phyloP scores from a whole-genome alignment of 352 stramenopile genomes.

The Globisporangium viniferum region DNA sequence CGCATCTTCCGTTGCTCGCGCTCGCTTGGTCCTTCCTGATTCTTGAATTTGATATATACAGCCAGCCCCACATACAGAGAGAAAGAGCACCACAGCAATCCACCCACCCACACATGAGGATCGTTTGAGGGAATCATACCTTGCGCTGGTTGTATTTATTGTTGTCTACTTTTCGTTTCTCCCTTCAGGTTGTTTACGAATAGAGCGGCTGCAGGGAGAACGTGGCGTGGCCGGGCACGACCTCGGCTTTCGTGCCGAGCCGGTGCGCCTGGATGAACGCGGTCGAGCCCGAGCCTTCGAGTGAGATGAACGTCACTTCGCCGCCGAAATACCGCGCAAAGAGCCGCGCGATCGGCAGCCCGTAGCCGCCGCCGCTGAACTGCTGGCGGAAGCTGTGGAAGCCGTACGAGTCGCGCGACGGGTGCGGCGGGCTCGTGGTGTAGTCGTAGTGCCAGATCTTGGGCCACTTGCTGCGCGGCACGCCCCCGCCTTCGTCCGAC shows the following conservation, averaged over 20 bases:
- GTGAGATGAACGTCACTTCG: constrained; percentile 97
- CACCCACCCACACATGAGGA: background rate
- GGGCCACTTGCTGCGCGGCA: constrained; percentile 94
- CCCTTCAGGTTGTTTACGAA: background rate
- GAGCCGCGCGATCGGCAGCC: constrained; percentile 88
- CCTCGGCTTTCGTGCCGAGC: constrained; percentile 69
- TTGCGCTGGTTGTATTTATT: background rate
- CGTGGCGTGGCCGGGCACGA: constrained; percentile 60
- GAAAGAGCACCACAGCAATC: background rate
- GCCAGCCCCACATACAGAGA: background rate
- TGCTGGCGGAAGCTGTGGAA: constrained; percentile 83
- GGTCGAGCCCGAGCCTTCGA: constrained; percentile 98
- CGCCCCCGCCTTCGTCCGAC: constrained; percentile 97
- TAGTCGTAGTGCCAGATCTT: constrained; percentile 99
- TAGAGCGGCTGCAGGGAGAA: constrained; percentile 19
- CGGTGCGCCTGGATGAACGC: constrained; percentile 82
- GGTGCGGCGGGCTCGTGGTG: constrained; percentile 90
- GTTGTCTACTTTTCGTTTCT: background rate
- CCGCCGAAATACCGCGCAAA: constrained; percentile 99
- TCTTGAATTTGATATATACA: too few species aligned
- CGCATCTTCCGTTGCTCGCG: too few species aligned
- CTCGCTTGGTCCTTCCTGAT: too few species aligned
- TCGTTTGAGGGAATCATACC: background rate
- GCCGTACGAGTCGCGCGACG: constrained; percentile 51
- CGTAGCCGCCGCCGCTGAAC: constrained; percentile 94